Evolutionary conservation across 371 early-diverging fungal species (phyloP), one percentile per base, ranked within the genome.

Genomic region (Mucor lusitanicus): DNA sequence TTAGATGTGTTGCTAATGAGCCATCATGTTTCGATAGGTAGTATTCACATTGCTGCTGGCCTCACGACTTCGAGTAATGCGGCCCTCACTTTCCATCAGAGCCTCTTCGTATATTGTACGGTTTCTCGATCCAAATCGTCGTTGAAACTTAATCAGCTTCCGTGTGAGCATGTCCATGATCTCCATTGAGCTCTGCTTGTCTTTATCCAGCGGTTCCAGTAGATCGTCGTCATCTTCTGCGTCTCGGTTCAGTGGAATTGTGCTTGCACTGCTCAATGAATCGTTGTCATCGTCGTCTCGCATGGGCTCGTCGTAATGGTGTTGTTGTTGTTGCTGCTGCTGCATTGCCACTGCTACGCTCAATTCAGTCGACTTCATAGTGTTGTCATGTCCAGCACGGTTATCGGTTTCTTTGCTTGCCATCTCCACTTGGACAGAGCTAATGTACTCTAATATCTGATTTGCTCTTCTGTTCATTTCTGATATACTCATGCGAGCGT

Each of bases 401-500:
- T 25, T 42, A 11, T 33, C 8, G 25, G 23, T 25, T 27, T 63
- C 63, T 46, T 76, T 76, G 37, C 75, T 77, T 5, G 80, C 80
- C 83, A 86, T 84, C 25, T 81, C 79, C 13, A 85, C 77, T 64
- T 87, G 88, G 5, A 84, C 70, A 3, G 84, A 82, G 39, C 82
- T 75, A 19, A 88, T 84, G 63, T 87, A 86, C 50, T 88, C 88
- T 56, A 85, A 65, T n/a, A 88, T 69, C 25, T 82, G 82, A 59
- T 82, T 82, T 12, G 84, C 79, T n/a, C 88, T 80, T 71, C 83
- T 78, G 66, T 75, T 85, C 88, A 87, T 88, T 63, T 88, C 87
- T 32, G 74, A 71, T 5, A 88, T 63, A 11, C 80, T 77, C 79
- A 86, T 81, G 30, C 74, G 72, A 25, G 81, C 63, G 54, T 81